Percentiles rank a stretch among this genome's conserved stretches.
These are phyloP conservation scores for Volutella citrinella DNA, from an alignment of 2,329 filamentous ascomycete genomes.

Conservation along the genomic window DNA sequence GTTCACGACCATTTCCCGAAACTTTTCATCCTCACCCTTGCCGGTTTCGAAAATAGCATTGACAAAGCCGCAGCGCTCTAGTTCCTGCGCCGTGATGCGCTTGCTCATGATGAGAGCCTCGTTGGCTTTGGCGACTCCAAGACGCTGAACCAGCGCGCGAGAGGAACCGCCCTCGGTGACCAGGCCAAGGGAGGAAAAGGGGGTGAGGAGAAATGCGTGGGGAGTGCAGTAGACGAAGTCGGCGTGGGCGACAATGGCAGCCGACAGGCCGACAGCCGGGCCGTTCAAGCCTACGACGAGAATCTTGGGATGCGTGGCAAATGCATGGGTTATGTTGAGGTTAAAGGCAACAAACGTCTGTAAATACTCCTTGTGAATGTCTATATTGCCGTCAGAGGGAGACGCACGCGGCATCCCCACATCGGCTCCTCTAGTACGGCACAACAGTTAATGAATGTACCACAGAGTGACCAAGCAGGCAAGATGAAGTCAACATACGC, in stretches of 20 bases:
- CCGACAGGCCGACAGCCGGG: slow-evolving; percentile 83
- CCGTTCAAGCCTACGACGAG: slow-evolving; percentile 90
- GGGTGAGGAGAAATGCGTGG: slow-evolving; percentile 80
- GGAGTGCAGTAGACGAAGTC: slow-evolving; percentile 82
- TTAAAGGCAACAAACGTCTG: slow-evolving; percentile 54
- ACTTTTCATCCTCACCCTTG: slow-evolving; percentile 63
- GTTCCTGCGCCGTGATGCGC: slow-evolving; percentile 68
- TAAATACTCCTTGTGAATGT: not conserved
- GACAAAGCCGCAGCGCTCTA: slow-evolving; percentile 75
- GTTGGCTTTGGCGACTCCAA: slow-evolving; percentile 60
- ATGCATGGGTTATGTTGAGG: slow-evolving; percentile 83
- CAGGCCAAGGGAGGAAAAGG: slow-evolving; percentile 85
- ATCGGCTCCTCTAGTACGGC: slow-evolving; percentile 1
- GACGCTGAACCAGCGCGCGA: slow-evolving; percentile 1
- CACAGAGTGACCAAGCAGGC: too few relatives aligned
- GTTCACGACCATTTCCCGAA: slow-evolving; percentile 66
- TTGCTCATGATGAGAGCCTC: slow-evolving; percentile 92
- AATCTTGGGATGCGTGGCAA: slow-evolving; percentile 92
- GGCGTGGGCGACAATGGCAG: slow-evolving; percentile 59
- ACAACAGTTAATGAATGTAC: too few relatives aligned
- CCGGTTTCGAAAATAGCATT: slow-evolving; percentile 72
- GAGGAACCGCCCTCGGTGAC: slow-evolving; percentile 80
- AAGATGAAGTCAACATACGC: slow-evolving; percentile 72
- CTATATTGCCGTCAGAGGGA: not conserved
- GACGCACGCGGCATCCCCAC: not conserved